phyloP scores from a whole-genome alignment of 1,284 basidiomycete genomes.

The Malassezia restricta region DNA sequence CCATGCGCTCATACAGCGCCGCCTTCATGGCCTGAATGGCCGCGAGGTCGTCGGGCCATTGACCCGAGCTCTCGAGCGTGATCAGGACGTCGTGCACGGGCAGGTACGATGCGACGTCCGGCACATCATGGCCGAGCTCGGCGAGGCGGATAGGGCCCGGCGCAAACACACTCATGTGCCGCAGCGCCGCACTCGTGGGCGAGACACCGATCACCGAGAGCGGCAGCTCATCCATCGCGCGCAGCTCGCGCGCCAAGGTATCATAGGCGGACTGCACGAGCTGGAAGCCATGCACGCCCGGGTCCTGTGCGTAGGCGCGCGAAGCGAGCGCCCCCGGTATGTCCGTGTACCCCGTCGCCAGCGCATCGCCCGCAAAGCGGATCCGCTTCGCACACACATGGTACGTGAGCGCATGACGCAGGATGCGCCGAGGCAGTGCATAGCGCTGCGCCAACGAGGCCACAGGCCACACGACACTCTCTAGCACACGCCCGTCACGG shows the following conservation, averaged over 20 bases:
- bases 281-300: constrained; percentile 54
- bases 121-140: constrained; percentile 34
- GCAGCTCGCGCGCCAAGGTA: constrained; percentile 62
- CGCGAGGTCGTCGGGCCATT: constrained; percentile 87
- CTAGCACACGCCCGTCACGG: constrained; percentile 82
- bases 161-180: constrained; percentile 69
- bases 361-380: constrained; percentile 52
- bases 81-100: constrained; percentile 51
- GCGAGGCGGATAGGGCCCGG: constrained; percentile 52
- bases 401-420: constrained; percentile 60
- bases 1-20: constrained; percentile 54
- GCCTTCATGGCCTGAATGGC: constrained; percentile 92
- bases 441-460: constrained; percentile 49
- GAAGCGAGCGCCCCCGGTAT: constrained; percentile 29
- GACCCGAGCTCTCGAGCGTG: constrained; percentile 61
- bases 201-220: constrained; percentile 63
- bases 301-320: constrained; percentile 43
- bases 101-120: constrained; percentile 41
- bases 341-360: constrained; percentile 57
- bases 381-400: constrained; percentile 58
- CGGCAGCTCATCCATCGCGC: constrained; percentile 62
- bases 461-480: constrained; percentile 78
- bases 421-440: constrained; percentile 64
- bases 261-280: constrained; percentile 70
- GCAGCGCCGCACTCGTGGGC: constrained; percentile 59